Percentiles rank a stretch among this genome's conserved stretches.
Evolutionary conservation across 805 yeast species (phyloP).

Genomic region (Ogataea methanolica): DNA sequence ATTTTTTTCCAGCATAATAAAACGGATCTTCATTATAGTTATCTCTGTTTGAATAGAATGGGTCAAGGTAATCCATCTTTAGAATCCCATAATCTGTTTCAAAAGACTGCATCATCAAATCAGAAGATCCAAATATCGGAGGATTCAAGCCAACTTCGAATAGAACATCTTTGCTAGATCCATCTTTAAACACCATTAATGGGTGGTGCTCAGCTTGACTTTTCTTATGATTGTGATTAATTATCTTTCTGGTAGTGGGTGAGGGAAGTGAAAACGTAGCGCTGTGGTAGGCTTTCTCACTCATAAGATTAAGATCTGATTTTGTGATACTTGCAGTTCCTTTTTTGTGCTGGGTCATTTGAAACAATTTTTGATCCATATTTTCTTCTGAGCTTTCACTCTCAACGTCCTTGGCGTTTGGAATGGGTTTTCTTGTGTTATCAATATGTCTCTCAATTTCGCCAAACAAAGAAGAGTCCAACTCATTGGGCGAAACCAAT

Average conservation of each 20-base stretch:
- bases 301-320: too few relatives aligned
- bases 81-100: conserved; percentile 41
- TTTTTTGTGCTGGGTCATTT: conserved; percentile 12
- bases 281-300: too few relatives aligned
- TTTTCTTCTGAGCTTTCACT: conserved; percentile 3
- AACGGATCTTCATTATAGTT: conserved; percentile 56
- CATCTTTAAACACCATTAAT: neutral
- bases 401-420: neutral
- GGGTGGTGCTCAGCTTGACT: neutral
- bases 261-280: too few relatives aligned
- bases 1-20: conserved; percentile 63
- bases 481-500: neutral
- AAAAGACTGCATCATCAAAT: conserved; percentile 29
- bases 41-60: conserved; percentile 50
- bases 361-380: conserved; percentile 8
- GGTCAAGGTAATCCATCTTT: conserved; percentile 52
- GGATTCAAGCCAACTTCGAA: conserved; percentile 12
- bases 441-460: neutral
- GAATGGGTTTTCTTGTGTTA: too few relatives aligned
- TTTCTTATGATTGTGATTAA: neutral
- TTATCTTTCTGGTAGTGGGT: neutral
- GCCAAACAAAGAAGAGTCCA: neutral
- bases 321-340: neutral
- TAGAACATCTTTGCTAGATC: conserved; percentile 2
- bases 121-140: conserved; percentile 13